Conservation (phyloP, 176 grass and related monocot genomes). For the Oryza meyeriana region DNA sequence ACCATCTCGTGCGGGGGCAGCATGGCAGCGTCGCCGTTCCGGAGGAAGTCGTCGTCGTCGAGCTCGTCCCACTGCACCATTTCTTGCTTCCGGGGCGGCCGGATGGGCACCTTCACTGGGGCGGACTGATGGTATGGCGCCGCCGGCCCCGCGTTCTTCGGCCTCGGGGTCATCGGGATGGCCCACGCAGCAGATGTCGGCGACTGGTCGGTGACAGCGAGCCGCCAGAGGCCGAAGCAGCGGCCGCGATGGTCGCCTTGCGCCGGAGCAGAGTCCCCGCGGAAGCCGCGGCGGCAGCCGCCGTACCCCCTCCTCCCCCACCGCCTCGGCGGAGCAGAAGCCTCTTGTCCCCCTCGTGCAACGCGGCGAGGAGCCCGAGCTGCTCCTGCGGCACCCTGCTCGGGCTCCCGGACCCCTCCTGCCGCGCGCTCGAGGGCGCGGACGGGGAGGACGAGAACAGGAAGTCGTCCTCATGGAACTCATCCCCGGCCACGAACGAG, state of each 20-base stretch:
- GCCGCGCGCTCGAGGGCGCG: background rate
- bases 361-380: conserved; percentile 54
- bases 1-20: conserved; percentile 65
- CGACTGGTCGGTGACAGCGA: conserved; percentile 24
- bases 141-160: background rate
- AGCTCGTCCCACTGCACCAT: conserved; percentile 38
- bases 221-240: conserved; percentile 18
- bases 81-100: conserved; percentile 19
- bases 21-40: conserved; percentile 35
- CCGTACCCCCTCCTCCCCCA: background rate
- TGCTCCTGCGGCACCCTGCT: conserved; percentile 22
- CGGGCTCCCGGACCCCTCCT: conserved; percentile 11
- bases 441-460: conserved; percentile 35
- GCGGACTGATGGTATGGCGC: conserved; percentile 49
- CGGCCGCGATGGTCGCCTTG: conserved; percentile 49
- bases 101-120: conserved; percentile 50
- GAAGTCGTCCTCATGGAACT: conserved; percentile 53
- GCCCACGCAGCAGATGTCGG: conserved; percentile 25
- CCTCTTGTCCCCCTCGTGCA: conserved; percentile 48
- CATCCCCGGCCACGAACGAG: conserved; percentile 42
- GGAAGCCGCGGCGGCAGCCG: background rate
- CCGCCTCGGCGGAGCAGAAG: conserved; percentile 37
- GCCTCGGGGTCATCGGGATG: conserved; percentile 29
- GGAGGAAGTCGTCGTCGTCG: conserved; percentile 34
- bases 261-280: conserved; percentile 34